Evolutionary conservation across 768 basidiomycete genomes (phyloP).

Genomic region (Gloeostereum incarnatum): DNA sequence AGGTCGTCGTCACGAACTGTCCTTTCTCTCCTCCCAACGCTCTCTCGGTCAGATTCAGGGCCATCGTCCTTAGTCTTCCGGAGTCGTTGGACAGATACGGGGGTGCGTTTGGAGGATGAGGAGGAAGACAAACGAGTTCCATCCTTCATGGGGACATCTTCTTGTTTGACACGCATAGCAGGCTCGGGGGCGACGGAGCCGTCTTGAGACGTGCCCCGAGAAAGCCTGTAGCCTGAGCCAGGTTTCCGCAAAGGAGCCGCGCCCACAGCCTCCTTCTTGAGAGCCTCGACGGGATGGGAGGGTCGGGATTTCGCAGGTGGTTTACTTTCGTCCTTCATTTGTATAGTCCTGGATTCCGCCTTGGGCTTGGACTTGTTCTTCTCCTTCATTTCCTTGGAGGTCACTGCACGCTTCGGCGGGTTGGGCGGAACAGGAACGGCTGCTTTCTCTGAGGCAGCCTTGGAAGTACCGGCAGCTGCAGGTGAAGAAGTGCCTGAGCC

Average conservation of each 20-base stretch:
- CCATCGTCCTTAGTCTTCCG: no score
- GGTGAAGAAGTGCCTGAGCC: conserved; percentile 7
- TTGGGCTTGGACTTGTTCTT: conserved; percentile 36
- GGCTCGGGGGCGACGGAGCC: no score
- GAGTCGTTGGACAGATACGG: no score
- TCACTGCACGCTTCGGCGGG: conserved; percentile 34
- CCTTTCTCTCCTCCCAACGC: no score
- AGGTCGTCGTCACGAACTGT: no score
- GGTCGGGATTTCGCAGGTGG: conserved; percentile 14
- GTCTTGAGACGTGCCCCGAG: conserved; percentile 7
- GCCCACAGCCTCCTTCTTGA: not conserved
- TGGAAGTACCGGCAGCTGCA: conserved; percentile 9
- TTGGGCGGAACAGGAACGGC: conserved; percentile 12
- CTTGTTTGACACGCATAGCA: no score
- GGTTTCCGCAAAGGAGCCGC: conserved; percentile 20
- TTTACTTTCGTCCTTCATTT: conserved; percentile 38
- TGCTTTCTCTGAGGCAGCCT: conserved; percentile 4
- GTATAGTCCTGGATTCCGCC: conserved; percentile 20
- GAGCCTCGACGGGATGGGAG: not conserved
- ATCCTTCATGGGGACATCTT: no score
- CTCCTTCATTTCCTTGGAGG: conserved; percentile 35
- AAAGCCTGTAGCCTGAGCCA: conserved; percentile 38
- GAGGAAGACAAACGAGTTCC: no score
- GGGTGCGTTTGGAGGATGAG: no score
- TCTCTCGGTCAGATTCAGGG: no score